Percentiles rank a stretch among this genome's conserved stretches.
Evolutionary conservation across 306 rosid species (phyloP).

Genomic region (Vicia faba): DNA sequence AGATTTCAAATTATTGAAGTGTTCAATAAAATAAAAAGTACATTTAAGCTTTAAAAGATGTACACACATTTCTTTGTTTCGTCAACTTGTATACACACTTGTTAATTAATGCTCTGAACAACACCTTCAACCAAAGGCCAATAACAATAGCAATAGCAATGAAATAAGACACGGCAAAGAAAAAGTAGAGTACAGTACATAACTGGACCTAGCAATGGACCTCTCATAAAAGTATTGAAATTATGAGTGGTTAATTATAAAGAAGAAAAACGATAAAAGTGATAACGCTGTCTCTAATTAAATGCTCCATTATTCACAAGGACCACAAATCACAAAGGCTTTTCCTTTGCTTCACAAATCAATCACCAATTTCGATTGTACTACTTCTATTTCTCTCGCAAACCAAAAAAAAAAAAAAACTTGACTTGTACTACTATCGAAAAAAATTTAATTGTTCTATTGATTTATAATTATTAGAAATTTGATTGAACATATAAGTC

Average conservation of each 20-base stretch:
- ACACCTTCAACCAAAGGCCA: conserved; percentile 12
- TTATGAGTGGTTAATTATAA: conserved; percentile 18
- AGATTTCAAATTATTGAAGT: too few relatives aligned
- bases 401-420: too few relatives aligned
- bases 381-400: too few relatives aligned
- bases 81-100: too few relatives aligned
- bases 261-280: conserved; percentile 15
- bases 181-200: background rate
- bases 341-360: background rate
- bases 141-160: background rate
- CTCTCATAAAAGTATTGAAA: conserved; percentile 20
- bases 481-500: background rate
- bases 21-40: too few relatives aligned
- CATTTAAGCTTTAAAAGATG: too few relatives aligned
- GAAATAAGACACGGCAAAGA: conserved; percentile 12
- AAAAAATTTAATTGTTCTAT: too few relatives aligned
- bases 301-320: conserved; percentile 36
- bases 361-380: background rate
- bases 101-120: conserved; percentile 14
- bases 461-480: too few relatives aligned
- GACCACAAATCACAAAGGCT: conserved; percentile 32
- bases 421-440: background rate
- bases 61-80: too few relatives aligned
- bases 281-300: background rate
- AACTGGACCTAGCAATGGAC: conserved; percentile 21